A percentile compares a stretch with the other conserved stretches of the same genome.
Conservation (phyloP, 495 filamentous ascomycete species). For the Letharia columbiana region DNA sequence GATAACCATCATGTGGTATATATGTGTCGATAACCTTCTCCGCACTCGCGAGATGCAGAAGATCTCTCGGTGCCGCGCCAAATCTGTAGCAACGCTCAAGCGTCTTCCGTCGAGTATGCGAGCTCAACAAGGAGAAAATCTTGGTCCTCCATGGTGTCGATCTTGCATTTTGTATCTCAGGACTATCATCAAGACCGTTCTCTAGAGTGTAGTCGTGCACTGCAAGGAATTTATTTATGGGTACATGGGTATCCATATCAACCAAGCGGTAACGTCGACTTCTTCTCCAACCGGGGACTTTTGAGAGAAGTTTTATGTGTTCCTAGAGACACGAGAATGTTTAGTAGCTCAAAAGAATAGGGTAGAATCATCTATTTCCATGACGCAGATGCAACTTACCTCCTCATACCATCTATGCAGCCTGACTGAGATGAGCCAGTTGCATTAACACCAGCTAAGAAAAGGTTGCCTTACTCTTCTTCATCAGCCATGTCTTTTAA, state of each 20-base stretch:
- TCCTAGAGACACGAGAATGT: neutral
- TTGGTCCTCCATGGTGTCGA: neutral
- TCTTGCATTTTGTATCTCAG: neutral
- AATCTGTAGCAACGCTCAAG: neutral
- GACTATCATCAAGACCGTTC: neutral
- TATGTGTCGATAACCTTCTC: neutral
- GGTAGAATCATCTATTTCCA: neutral
- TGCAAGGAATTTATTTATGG: neutral
- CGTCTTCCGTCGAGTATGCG: neutral
- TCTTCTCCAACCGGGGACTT: neutral
- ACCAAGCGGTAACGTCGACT: neutral
- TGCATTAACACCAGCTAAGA: neutral
- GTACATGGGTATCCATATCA: neutral
- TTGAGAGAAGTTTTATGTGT: neutral
- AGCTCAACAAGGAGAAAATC: neutral
- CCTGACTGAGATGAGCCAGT: neutral
- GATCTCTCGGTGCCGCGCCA: neutral
- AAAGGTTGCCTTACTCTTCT: neutral
- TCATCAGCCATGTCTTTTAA: neutral
- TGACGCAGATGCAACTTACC: neutral
- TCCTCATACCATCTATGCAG: neutral
- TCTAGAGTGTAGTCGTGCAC: neutral
- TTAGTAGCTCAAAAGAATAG: neutral
- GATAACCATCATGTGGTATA: neutral
- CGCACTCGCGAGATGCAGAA: neutral